phyloP scores from a whole-genome alignment of 2,329 filamentous ascomycete genomes.

The Aureobasidium vineae region DNA sequence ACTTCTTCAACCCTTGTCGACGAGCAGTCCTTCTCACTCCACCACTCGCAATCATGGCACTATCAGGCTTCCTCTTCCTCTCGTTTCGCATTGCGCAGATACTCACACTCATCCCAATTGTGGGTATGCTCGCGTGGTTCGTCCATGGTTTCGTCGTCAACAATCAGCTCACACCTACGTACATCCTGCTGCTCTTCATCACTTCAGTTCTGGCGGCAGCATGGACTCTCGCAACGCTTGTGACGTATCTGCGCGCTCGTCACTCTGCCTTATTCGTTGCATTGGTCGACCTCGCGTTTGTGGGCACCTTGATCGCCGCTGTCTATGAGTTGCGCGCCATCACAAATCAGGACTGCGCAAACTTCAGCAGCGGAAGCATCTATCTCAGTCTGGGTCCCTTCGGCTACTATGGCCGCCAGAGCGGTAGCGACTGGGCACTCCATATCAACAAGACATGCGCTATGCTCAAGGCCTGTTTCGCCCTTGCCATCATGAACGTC shows the following conservation, averaged over 20 bases:
- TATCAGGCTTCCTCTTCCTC: conserved; percentile 60
- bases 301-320: conserved; percentile 62
- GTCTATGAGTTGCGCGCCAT: conserved; percentile 60
- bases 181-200: conserved; percentile 64
- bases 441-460: conserved; percentile 73
- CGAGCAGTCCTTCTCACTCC: neutral
- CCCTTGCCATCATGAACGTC: conserved; percentile 82
- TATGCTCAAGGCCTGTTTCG: conserved; percentile 90
- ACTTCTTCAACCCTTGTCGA: neutral
- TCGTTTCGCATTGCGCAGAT: conserved; percentile 61
- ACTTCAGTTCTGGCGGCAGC: conserved; percentile 60
- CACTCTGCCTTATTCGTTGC: conserved; percentile 61
- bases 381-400: conserved; percentile 53
- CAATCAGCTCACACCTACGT: conserved; percentile 59
- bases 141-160: conserved; percentile 58
- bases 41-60: conserved; percentile 42
- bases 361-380: conserved; percentile 52
- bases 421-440: conserved; percentile 51
- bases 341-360: conserved; percentile 64
- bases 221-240: conserved; percentile 60
- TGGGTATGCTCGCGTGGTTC: conserved; percentile 65
- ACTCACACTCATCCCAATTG: conserved; percentile 60
- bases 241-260: conserved; percentile 58
- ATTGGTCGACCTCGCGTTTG: conserved; percentile 60
- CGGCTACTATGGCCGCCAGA: conserved; percentile 51